Base-by-base conservation (phyloP, 768 basidiomycete genomes). In the Phanerodontia chrysosporium region DNA sequence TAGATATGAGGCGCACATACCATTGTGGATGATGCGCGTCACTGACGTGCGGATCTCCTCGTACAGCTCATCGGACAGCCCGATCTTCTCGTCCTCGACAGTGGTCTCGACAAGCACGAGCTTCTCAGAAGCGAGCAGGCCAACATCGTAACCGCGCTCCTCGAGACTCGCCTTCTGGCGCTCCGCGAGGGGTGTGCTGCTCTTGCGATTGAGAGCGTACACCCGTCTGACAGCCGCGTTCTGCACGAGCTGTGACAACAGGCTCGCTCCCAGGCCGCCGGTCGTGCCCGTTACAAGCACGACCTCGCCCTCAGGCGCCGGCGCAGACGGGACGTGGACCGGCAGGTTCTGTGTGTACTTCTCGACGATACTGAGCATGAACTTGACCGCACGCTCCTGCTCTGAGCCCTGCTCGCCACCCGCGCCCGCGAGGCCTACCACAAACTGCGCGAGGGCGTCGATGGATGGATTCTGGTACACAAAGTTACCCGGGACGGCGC, bases 381-480 rank as follows among this genome's bases (percentile, higher is more conserved):
- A 36, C 9, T 12, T 59, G 45, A 58, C 65, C 58, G 28, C 69
- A 62, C 16, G 48, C 16, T 29, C 66, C 36, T 55, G 45, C 4
- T 55, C 63, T 14, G 54, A 62, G 36, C 21, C 58, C 39, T 21
- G 16, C 22, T 28, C 21, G 21, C 24, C 29, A 2, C 28, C 42
- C 12, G 57, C n/a, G 27, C 16, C 25, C 21, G 49, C 59, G 2
- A 65, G 45, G 13, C 46, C 32, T 24, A 49, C 24, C 22, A 69
- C 52, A 58, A 63, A 72, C 8, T n/a, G 59, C 59, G 58, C 29
- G 52, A 68, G 68, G 7, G 66, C 53, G 44, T 65, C 65, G 21
- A 80, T 73, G 1, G 76, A 76, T 2, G 80, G 79, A 27, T 78
- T 66, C 22, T 69, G 65, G 42, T 73, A 74, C 3, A 82, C 72